These are phyloP conservation scores for Xylariaceae sp. DNA, from an alignment of 2,329 filamentous ascomycete genomes.

Conservation along the genomic window DNA sequence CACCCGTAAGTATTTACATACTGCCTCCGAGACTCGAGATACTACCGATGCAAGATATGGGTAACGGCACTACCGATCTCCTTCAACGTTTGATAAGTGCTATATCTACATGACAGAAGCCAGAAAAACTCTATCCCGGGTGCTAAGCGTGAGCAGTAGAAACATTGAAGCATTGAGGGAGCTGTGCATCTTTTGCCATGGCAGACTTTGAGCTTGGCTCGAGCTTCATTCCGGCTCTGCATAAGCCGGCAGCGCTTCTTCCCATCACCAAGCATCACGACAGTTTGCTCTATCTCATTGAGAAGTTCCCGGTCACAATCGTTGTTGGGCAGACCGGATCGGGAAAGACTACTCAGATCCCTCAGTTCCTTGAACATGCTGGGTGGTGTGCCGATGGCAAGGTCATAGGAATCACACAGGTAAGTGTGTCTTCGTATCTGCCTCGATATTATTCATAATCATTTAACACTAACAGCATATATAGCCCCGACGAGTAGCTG, in stretches of 20 bases:
- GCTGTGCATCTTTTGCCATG: slow-evolving; percentile 35
- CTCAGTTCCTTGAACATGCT: slow-evolving; percentile 80
- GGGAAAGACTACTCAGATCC: slow-evolving; percentile 93
- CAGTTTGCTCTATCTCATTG: slow-evolving; percentile 76
- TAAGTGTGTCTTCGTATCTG: slow-evolving; percentile 40
- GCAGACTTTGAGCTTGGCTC: slow-evolving; percentile 53
- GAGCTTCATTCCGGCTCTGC: slow-evolving; percentile 70
- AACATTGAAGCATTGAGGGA: not conserved
- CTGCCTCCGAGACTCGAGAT: too few relatives aligned
- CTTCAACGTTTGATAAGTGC: too few relatives aligned
- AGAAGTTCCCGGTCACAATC: slow-evolving; percentile 78
- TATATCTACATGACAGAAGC: not conserved
- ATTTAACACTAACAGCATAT: slow-evolving; percentile 12
- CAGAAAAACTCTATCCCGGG: slow-evolving; percentile 1
- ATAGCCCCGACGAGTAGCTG: slow-evolving; percentile 82
- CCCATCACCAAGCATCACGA: slow-evolving; percentile 82
- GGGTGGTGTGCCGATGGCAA: slow-evolving; percentile 87
- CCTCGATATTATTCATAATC: not conserved
- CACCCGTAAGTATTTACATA: too few relatives aligned
- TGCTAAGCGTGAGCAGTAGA: slow-evolving; percentile 3
- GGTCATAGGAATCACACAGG: slow-evolving; percentile 83
- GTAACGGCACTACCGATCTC: too few relatives aligned
- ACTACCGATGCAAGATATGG: too few relatives aligned
- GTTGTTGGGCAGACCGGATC: slow-evolving; percentile 92
- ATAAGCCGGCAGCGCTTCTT: slow-evolving; percentile 77